These are phyloP conservation scores for Sabuloglossum arenarium DNA, from an alignment of 495 filamentous ascomycete genomes.

Conservation along the genomic window DNA sequence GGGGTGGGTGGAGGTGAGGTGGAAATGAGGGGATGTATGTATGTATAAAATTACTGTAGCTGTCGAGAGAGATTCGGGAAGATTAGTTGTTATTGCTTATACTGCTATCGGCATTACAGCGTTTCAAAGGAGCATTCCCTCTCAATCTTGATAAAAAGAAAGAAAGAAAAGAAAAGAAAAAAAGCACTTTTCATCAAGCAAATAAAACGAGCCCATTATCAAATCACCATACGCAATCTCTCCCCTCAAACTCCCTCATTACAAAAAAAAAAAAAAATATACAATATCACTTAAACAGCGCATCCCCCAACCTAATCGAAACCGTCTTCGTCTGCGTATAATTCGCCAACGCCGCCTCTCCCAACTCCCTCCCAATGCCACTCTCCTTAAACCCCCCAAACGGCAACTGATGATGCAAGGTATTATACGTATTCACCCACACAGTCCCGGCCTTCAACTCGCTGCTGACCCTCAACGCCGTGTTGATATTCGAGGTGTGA, in stretches of 20 bases:
- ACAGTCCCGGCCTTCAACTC: conserved; percentile 72
- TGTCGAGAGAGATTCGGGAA: neutral
- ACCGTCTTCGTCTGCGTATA: conserved; percentile 72
- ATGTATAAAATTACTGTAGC: neutral
- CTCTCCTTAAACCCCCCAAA: conserved; percentile 91
- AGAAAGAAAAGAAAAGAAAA: too few relatives aligned
- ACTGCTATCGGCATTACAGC: too few relatives aligned
- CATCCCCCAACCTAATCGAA: conserved; percentile 30
- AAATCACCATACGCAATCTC: too few relatives aligned
- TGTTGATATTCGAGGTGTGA: conserved; percentile 87
- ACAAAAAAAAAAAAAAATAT: too few relatives aligned
- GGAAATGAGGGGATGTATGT: neutral
- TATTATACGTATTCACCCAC: conserved; percentile 90
- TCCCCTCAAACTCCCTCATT: too few relatives aligned
- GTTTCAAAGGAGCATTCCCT: too few relatives aligned
- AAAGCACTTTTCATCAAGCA: too few relatives aligned
- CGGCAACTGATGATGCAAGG: conserved; percentile 59
- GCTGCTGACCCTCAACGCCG: conserved; percentile 68
- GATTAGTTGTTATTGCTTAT: too few relatives aligned
- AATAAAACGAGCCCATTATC: too few relatives aligned
- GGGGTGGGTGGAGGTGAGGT: neutral
- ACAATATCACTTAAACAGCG: conserved; percentile 1
- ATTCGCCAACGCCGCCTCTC: conserved; percentile 80
- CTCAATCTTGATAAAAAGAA: too few relatives aligned
- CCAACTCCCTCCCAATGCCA: conserved; percentile 85